phyloP scores from a whole-genome alignment of 192 early-diverging fungal species.

The Gigaspora rosea region DNA sequence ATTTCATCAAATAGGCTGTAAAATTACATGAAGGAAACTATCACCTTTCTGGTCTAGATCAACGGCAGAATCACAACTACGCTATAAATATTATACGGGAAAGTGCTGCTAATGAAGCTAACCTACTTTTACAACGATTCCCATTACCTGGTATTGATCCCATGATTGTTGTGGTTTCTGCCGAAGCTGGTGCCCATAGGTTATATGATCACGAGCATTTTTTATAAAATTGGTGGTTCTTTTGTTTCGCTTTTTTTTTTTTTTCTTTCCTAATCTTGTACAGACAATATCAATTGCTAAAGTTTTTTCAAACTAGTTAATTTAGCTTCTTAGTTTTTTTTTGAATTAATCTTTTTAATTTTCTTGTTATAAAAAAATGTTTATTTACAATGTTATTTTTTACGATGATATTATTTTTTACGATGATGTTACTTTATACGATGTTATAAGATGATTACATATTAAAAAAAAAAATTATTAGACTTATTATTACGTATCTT shows the following conservation, averaged over 20 bases:
- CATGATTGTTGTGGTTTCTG: slow-evolving; percentile 12
- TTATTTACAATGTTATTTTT: too few relatives aligned
- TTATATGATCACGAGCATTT: slow-evolving; percentile 19
- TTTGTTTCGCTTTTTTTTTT: neutral
- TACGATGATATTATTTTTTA: too few relatives aligned
- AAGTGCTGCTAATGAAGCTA: slow-evolving; percentile 19
- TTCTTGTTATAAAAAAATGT: too few relatives aligned
- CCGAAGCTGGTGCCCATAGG: slow-evolving; percentile 31
- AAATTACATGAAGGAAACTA: neutral
- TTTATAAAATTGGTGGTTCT: neutral
- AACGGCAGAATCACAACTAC: neutral
- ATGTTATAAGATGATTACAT: too few relatives aligned
- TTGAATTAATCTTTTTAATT: neutral
- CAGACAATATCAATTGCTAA: too few relatives aligned
- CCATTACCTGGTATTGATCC: slow-evolving; percentile 23
- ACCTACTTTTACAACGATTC: neutral
- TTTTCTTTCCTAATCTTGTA: too few relatives aligned
- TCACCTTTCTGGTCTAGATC: neutral
- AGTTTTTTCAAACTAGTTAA: too few relatives aligned
- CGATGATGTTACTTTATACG: too few relatives aligned
- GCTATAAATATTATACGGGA: neutral
- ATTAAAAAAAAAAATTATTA: too few relatives aligned
- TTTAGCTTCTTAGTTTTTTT: neutral
- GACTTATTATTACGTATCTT: too few relatives aligned
- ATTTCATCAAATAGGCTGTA: slow-evolving; percentile 16